Base-by-base conservation (phyloP, 2,329 filamentous ascomycete species). In the Diaporthe helianthi region DNA sequence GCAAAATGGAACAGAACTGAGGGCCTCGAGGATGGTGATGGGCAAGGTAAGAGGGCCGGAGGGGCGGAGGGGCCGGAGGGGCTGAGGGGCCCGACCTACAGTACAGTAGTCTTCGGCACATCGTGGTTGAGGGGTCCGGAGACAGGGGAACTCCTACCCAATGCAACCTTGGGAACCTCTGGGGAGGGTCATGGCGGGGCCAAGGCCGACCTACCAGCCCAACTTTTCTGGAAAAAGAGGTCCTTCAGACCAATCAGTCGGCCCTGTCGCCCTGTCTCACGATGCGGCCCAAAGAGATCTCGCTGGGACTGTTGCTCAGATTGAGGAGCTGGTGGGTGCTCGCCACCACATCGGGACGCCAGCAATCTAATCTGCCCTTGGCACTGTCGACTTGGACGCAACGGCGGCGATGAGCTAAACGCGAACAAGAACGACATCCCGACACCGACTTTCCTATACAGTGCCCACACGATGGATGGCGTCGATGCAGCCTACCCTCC, bases 301-400 rank as follows among this genome's bases (percentile, higher is more conserved):
- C 54, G 55, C 38, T 61, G 55, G 54, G 38, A 24, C 54, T 60
- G 54, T 46, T 24, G 22, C 54, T 60, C 54, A 38, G 36, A 61
- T 46, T 17, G 17, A 61, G 55, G 38, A 47, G 55, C 19, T 33
- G 41, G 47, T 47, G 41, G 26, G 38, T 33, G 41, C 58, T 49
- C 41, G 29, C 58, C 41, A 63, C 58, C 41, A 49, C 58, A 47
- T 47, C 19, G 6, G 58, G 41, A 61, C 58, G 58, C 58, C 58
- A 63, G 44, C 58, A 63, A 63, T 63, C 44, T 63, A 63, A 49
- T 61, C 58, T 49, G 58, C 29, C 29, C 24, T 49, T 47, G 58
- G 58, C 58, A 61, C 38, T 17, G 12, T 61, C 58, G 26, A 22
- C 58, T 33, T 61, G 58, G 26, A 33, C 41, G 13, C 26, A 26